These are phyloP conservation scores for Pleurotus giganteus DNA, from an alignment of 768 basidiomycete genomes.

Conservation along the genomic window DNA sequence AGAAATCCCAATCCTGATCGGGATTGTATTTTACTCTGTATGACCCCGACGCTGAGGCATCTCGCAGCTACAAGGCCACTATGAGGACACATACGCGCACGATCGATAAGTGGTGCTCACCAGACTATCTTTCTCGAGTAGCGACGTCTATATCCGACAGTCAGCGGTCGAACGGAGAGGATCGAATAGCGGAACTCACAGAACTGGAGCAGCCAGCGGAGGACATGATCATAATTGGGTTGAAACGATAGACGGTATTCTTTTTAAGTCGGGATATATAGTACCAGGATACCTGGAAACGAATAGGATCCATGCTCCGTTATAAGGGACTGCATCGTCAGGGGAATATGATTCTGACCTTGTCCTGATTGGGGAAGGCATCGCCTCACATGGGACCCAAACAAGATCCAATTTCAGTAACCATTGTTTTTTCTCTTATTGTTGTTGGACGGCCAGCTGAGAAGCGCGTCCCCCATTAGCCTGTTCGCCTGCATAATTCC, in stretches of 20 bases:
- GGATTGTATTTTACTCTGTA: slow-evolving; percentile 65
- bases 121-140: slow-evolving; percentile 8
- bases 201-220: slow-evolving; percentile 11
- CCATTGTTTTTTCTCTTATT: slow-evolving; percentile 8
- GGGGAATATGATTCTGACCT: slow-evolving; percentile 11
- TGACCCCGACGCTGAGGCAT: slow-evolving; percentile 40
- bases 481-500: neutral
- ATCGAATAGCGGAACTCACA: neutral
- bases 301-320: neutral
- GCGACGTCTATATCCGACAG: neutral
- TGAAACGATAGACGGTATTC: neutral
- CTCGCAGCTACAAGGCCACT: slow-evolving; percentile 12
- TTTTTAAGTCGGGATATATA: neutral
- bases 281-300: slow-evolving; percentile 6
- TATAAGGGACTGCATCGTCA: slow-evolving; percentile 9
- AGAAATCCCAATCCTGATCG: slow-evolving; percentile 64
- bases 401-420: neutral
- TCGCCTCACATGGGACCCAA: slow-evolving; percentile 5
- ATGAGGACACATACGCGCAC: neutral
- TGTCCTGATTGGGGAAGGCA: slow-evolving; percentile 9
- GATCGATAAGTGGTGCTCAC: neutral
- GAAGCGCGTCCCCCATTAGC: neutral
- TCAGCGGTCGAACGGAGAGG: neutral
- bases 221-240: slow-evolving; percentile 8
- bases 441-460: slow-evolving; percentile 4